Base-by-base conservation (phyloP, 2,329 filamentous ascomycete species). In the Apiospora koreana region DNA sequence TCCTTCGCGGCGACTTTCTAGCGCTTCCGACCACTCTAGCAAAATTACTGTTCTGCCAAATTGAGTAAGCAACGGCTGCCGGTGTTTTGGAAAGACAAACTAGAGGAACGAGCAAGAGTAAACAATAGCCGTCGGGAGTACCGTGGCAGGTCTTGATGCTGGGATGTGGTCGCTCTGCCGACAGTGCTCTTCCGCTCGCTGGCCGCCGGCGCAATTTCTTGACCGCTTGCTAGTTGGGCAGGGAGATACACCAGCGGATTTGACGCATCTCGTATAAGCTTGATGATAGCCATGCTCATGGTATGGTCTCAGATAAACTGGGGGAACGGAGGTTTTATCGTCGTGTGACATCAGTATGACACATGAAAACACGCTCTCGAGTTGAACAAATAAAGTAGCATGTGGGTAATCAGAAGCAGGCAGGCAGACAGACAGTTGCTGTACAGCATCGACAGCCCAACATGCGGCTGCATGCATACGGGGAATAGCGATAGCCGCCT, bases 261-360 rank as follows among this genome's bases (percentile, higher is more conserved):
- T 18, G 28, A 31, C 28, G 28, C 16, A 58, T 58, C 14, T 43
- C 14, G 14, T 16, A 31, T 16, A 58, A 16, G 28, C 25, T 8
- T 3, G 16, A 58, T 3, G 16, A 58, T 21, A 18, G 31, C 54
- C n/a, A n/a, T 38, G 31, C 31, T 16, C 31, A 38, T n/a, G 31
- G 50, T 28, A 38, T n/a, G 31, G 50, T 58, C 50, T 58, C 50
- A 58, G 28, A 58, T 58, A 58, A 58, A 58, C 50, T 58, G 50
- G 50, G 50, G 50, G 50, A 35, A 31, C 28, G 50, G 25, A 58
- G 21, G 50, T 35, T 35, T 58, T 58, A 58, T 58, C 28, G 16
- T 58, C 16, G 50, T 58, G 50, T 58, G 50, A 58, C 50, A 58
- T 58, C 50, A 58, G 21, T 25, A 58, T 58, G 50, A 58, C 28